These are phyloP conservation scores for Aureobasidium sp. DNA, from an alignment of 2,329 filamentous ascomycete genomes.

Conservation along the genomic window DNA sequence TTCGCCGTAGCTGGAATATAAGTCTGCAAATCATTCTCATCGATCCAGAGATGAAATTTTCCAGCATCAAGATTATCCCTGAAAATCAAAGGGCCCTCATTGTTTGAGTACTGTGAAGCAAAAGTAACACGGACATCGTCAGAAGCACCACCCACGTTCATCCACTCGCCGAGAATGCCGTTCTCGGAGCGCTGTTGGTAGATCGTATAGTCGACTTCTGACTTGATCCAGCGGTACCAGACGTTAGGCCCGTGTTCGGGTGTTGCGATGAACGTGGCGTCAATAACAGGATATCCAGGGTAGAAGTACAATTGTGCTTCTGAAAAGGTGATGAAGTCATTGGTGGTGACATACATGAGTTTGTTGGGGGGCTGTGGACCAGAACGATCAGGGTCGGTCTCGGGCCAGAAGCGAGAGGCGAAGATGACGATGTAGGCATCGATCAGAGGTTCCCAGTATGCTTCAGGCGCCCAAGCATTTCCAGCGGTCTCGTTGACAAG, in stretches of 20 bases:
- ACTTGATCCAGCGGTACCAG: slow-evolving; percentile 7
- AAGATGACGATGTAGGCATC: neutral
- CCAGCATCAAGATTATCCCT: neutral
- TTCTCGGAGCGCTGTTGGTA: neutral
- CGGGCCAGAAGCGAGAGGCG: slow-evolving; percentile 1
- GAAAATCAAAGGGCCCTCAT: neutral
- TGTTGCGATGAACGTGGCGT: neutral
- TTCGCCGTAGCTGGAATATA: neutral
- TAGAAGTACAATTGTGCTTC: neutral
- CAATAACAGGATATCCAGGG: neutral
- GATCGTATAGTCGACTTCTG: slow-evolving; percentile 1
- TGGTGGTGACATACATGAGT: slow-evolving; percentile 2
- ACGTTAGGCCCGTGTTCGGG: neutral
- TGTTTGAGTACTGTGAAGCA: neutral
- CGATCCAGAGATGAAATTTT: neutral
- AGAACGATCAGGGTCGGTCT: slow-evolving; percentile 50
- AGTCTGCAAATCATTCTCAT: slow-evolving; percentile 3
- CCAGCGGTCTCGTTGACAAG: neutral
- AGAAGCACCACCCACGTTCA: neutral
- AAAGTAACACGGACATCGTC: neutral
- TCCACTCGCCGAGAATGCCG: neutral
- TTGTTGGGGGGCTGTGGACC: slow-evolving; percentile 40
- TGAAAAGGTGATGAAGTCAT: neutral
- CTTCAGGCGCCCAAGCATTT: slow-evolving; percentile 3
- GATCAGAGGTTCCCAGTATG: slow-evolving; percentile 1